These are phyloP conservation scores for Lepiota subincarnata DNA, from an alignment of 768 basidiomycete species.

Conservation along the genomic window DNA sequence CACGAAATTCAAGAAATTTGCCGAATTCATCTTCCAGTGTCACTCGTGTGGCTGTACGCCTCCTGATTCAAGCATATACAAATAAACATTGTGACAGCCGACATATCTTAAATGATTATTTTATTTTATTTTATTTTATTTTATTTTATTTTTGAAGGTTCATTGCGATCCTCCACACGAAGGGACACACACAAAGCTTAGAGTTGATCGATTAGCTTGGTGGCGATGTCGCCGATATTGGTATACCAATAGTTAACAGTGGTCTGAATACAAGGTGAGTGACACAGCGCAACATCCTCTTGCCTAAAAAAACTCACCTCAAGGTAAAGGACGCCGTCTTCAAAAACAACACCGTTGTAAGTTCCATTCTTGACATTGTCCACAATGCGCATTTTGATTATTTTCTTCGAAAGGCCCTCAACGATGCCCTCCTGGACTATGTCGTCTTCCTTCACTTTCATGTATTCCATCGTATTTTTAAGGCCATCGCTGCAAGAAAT, in stretches of 20 bases:
- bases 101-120: no score
- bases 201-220: constrained; percentile 22
- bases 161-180: not conserved
- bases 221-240: constrained; percentile 21
- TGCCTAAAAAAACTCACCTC: constrained; percentile 23
- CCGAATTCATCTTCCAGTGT: not conserved
- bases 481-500: constrained; percentile 24
- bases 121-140: not conserved
- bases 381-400: constrained; percentile 34
- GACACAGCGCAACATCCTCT: not conserved
- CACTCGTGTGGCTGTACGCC: constrained; percentile 1
- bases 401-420: constrained; percentile 31
- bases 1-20: constrained; percentile 10
- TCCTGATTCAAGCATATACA: not conserved
- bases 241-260: constrained; percentile 21
- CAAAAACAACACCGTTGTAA: constrained; percentile 29
- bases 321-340: constrained; percentile 32
- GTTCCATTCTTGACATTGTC: constrained; percentile 23
- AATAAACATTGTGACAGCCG: not conserved
- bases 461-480: constrained; percentile 25
- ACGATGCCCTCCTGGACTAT: constrained; percentile 39
- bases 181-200: constrained; percentile 4
- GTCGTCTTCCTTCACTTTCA: constrained; percentile 34
- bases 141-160: not conserved
- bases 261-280: constrained; percentile 15